Evolutionary conservation across 306 rosid genomes (phyloP).

Genomic region (Ziziphus jujuba): DNA sequence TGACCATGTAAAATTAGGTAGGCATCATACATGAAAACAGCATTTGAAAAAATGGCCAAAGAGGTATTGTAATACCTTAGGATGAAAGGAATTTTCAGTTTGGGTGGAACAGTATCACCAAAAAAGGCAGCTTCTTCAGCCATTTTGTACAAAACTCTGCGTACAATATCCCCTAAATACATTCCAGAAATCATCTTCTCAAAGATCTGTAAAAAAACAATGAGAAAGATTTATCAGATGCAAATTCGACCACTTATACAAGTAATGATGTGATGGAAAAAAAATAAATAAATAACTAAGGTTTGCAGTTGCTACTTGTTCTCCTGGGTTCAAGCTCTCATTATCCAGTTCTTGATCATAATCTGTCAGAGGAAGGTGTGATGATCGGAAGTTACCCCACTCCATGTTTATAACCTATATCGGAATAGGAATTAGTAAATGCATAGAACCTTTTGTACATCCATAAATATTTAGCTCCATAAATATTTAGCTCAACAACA

Average conservation of each 20-base stretch:
- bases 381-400: conserved; percentile 94
- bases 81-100: conserved; percentile 70
- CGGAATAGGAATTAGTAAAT: not conserved
- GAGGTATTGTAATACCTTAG: conserved; percentile 52
- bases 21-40: not conserved
- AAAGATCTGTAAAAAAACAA: conserved; percentile 61
- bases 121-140: conserved; percentile 92
- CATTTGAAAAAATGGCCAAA: not conserved
- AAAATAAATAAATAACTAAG: conserved; percentile 3
- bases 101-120: conserved; percentile 79
- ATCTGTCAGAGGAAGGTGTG: conserved; percentile 87
- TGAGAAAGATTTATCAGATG: conserved; percentile 26
- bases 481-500: too few species aligned
- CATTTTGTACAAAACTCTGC: conserved; percentile 75
- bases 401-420: conserved; percentile 94
- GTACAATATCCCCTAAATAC: conserved; percentile 91
- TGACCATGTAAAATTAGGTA: not conserved
- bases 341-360: conserved; percentile 72
- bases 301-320: conserved; percentile 56
- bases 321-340: conserved; percentile 94
- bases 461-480: too few species aligned
- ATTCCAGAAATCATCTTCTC: conserved; percentile 96
- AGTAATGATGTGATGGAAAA: conserved; percentile 14
- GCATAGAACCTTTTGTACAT: not conserved
- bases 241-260: conserved; percentile 16